Conservation (phyloP, 768 basidiomycete species). For the Cystofilobasidium capitatum region DNA sequence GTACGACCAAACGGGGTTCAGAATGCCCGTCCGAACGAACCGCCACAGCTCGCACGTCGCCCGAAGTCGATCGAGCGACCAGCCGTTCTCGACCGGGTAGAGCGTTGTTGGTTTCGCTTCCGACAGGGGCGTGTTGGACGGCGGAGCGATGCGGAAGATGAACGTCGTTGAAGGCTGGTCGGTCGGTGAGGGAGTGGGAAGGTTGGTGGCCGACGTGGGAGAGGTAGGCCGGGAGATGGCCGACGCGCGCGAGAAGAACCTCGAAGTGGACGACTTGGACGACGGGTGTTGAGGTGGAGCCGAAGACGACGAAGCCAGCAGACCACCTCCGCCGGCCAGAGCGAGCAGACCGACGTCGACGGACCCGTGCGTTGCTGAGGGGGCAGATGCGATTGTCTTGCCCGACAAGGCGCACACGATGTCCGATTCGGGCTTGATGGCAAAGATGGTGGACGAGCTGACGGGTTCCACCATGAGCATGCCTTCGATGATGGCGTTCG, state of each 20-base stretch:
- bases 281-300: not conserved
- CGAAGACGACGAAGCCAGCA: conserved; percentile 31
- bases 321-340: conserved; percentile 1
- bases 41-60: conserved; percentile 85
- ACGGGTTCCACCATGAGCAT: conserved; percentile 84
- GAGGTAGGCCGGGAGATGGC: conserved; percentile 40
- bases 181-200: conserved; percentile 27
- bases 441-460: conserved; percentile 38
- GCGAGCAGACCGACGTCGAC: not conserved
- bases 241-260: conserved; percentile 31
- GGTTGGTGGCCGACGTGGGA: conserved; percentile 29
- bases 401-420: conserved; percentile 77
- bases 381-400: conserved; percentile 34
- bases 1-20: conserved; percentile 85
- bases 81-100: conserved; percentile 70
- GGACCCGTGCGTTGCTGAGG: not conserved
- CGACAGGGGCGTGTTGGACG: not conserved
- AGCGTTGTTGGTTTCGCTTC: conserved; percentile 30
- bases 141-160: conserved; percentile 39
- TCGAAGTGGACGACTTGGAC: not conserved
- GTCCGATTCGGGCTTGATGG: conserved; percentile 36
- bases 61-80: conserved; percentile 73
- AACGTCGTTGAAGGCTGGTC: conserved; percentile 29
- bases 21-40: conserved; percentile 67
- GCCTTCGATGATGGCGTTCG: conserved; percentile 72